Conservation (phyloP, 1,284 basidiomycete genomes). For the Cutaneotrichosporon mucoides region DNA sequence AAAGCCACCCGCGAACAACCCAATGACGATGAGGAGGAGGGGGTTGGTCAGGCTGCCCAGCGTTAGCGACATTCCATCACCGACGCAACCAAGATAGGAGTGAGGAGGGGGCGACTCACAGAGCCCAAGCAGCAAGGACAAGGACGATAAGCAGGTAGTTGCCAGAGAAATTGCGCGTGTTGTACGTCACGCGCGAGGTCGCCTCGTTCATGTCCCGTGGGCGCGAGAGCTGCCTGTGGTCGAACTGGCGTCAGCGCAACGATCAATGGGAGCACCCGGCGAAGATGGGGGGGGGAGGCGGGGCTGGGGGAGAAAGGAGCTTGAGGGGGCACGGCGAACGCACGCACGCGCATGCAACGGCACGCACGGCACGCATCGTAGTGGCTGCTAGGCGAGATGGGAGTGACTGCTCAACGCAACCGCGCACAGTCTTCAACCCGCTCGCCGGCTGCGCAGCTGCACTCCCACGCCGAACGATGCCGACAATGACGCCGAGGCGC, state of each 20-base stretch:
- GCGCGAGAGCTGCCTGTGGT: conserved; percentile 79
- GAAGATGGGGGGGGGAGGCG: neutral
- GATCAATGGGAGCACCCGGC: no score
- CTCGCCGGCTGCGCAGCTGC: no score
- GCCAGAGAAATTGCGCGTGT: conserved; percentile 82
- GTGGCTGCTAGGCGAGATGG: no score
- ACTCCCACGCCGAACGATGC: no score
- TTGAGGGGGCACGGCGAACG: no score
- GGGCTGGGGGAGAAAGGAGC: no score
- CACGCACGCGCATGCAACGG: no score
- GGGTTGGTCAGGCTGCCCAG: conserved; percentile 61
- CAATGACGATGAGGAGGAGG: conserved; percentile 71
- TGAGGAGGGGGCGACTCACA: conserved; percentile 53
- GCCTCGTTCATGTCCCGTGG: conserved; percentile 60
- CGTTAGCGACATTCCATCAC: neutral
- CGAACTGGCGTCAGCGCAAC: conserved; percentile 61
- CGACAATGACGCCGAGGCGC: no score
- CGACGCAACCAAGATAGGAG: no score
- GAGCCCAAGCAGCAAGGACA: conserved; percentile 74
- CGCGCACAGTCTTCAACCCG: no score
- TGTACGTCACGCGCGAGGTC: conserved; percentile 75
- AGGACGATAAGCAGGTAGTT: conserved; percentile 80
- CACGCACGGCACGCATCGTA: no score
- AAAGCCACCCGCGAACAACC: conserved; percentile 84
- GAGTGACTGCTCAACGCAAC: no score